Base-by-base conservation (phyloP, 306 rosid species). In the Medicago truncatula region DNA sequence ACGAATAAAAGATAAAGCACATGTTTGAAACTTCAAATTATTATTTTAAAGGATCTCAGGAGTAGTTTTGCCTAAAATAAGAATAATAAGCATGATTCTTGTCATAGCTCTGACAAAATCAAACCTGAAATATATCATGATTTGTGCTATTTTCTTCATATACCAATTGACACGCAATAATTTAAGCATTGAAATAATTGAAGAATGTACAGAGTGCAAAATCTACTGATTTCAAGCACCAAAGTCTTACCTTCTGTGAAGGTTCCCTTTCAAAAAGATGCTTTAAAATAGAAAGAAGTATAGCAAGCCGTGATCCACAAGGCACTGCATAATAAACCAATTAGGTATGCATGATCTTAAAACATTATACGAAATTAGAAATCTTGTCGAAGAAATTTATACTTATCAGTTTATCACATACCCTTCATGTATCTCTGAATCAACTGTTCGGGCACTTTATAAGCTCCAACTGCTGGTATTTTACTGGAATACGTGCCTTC, bases 381-480 rank as follows among this genome's bases (percentile, higher is more conserved):
- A 57, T 69, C 49, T 73, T 15, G 43, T 3, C 1, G 40, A 72
- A 53, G 20, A 52, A 76, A 76, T 65, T 69, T 61, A 36, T 21
- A 25, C 1, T 31, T 4, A 31, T 4, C 36, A 31, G 36, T 31
- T 31, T 31, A 31, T 31, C 36, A 31, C 36, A 63, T 71, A 95
- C 97, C 99, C 88, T 87, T 89, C 73, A 85, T 82, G 40, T 86
- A 92, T 84, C 85, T 89, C 89, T 95, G 97, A 86, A 84, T 78
- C 80, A 95, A 86, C 70, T 88, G 97, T 49, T 70, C 60, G 5
- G 97, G 99, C 74, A 95, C 89, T 70, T 75, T 92, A 82, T 90
- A 95, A 83, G 91, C 93, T 76, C 77, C 93, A 85, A 61, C 73
- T 31, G 71, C 61, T 57, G 74, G 81, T 46, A 65, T 38, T 73